Base-by-base conservation (phyloP, 805 yeast species). In the Jamesozyma lodderae region DNA sequence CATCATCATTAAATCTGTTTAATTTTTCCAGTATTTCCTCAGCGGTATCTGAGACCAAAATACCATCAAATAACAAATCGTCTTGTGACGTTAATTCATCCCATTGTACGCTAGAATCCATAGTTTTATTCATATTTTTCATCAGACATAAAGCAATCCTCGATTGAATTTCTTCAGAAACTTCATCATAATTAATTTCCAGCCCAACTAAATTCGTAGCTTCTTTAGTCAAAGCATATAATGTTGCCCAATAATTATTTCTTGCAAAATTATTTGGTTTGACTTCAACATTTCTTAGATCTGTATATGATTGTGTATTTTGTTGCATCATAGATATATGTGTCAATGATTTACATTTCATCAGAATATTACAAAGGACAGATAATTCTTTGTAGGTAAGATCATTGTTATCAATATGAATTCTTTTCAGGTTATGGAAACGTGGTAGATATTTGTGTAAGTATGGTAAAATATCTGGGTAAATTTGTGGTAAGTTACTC, bases 111-210 rank as follows among this genome's bases (percentile, higher is more conserved):
- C 54, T 54, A 13, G 59, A 46, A 24, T 61, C 60, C 42, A 80
- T 60, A n/a, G 72, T 65, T 31, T 64, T 59, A 49, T 79, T 86
- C 80, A 86, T 79, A 58, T 88, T 88, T 49, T 81, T 73, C 81
- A 87, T 79, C 33, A 92, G 75, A 49, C 81, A 77, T 33, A 83
- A 69, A 1, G 94, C 92, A 39, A 87, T 72, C 50, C 77, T 73
- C 31, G 85, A 83, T 50, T 74, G 77, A 46, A 80, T 69, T 35
- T 69, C 66, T 38, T 70, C 73, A 11, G 87, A 79, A 46, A 82
- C 68, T 16, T 66, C 60, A 17, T 69, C 77, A 41, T 69, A 69
- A 49, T 83, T 90, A 38, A 82, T 66, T 47, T 81, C 92, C 28
- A 85, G 59, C 7, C 77, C 75, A 36, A 77, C 74, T 35, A 87